Evolutionary conservation across 2,329 filamentous ascomycete species (phyloP).

Genomic region (Colletotrichum sp.): DNA sequence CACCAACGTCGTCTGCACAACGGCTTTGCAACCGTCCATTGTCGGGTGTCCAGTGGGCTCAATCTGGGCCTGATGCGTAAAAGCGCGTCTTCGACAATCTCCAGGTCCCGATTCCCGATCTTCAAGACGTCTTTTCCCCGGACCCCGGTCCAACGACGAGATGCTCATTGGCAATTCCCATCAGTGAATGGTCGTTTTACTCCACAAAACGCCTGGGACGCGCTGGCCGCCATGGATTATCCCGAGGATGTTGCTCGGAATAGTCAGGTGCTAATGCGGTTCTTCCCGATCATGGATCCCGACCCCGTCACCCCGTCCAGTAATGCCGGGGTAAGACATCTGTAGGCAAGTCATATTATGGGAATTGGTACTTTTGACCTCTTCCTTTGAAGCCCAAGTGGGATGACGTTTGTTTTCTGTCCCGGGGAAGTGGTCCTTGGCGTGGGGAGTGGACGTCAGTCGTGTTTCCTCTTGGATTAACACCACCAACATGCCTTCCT

Average conservation of each 20-base stretch:
- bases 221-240: slow-evolving; percentile 17
- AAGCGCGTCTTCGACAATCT: slow-evolving; percentile 19
- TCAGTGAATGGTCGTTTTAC: neutral
- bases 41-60: slow-evolving; percentile 3
- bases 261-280: slow-evolving; percentile 19
- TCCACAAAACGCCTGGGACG: slow-evolving; percentile 6
- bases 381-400: neutral
- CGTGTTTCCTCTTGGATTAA: neutral
- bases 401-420: slow-evolving; percentile 1
- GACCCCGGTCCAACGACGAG: slow-evolving; percentile 11
- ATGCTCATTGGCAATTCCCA: slow-evolving; percentile 13
- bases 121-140: slow-evolving; percentile 11
- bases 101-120: slow-evolving; percentile 12
- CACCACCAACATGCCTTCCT: neutral
- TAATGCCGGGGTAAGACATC: slow-evolving; percentile 18
- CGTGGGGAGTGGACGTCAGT: neutral
- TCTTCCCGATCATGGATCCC: slow-evolving; percentile 22
- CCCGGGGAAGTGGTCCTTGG: neutral
- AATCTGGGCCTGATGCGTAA: slow-evolving; percentile 10
- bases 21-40: neutral
- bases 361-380: neutral
- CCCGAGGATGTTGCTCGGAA: slow-evolving; percentile 19
- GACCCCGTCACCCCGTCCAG: slow-evolving; percentile 16
- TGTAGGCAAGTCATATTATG: slow-evolving; percentile 4
- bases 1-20: neutral